Evolutionary conservation across 1,284 basidiomycete genomes (phyloP).

Genomic region (Kwoniella shivajii): DNA sequence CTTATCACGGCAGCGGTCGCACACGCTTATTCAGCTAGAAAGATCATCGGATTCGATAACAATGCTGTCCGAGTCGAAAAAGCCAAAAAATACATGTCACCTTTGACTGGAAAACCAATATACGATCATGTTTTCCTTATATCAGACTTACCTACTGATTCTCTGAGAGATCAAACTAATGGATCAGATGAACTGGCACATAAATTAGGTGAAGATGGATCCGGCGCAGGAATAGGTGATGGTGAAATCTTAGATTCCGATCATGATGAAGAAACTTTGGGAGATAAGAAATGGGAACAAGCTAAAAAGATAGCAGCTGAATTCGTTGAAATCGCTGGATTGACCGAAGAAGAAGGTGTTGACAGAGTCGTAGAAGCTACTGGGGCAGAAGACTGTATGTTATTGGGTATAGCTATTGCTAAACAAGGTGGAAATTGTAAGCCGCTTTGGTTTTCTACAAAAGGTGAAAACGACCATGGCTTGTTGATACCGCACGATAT

Average conservation of each 20-base stretch:
- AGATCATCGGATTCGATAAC: conserved; percentile 63
- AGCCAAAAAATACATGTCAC: conserved; percentile 67
- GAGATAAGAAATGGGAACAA: conserved; percentile 46
- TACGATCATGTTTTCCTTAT: conserved; percentile 47
- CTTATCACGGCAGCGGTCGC: conserved; percentile 56
- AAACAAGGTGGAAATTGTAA: conserved; percentile 61
- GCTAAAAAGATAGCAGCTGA: conserved; percentile 37
- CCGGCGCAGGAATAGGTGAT: conserved; percentile 31
- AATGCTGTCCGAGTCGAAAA: conserved; percentile 79
- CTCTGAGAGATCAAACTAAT: not conserved
- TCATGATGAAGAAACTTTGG: conserved; percentile 28
- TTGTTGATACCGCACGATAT: not conserved
- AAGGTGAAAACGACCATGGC: too few species aligned
- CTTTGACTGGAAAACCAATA: conserved; percentile 43
- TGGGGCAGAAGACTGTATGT: conserved; percentile 65
- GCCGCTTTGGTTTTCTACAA: conserved; percentile 10
- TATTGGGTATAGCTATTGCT: conserved; percentile 61
- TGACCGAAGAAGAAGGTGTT: conserved; percentile 56
- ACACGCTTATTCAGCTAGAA: conserved; percentile 55
- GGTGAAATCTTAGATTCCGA: conserved; percentile 25
- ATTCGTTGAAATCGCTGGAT: conserved; percentile 34
- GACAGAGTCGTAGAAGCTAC: conserved; percentile 66
- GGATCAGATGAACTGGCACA: conserved; percentile 16
- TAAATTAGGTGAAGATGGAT: conserved; percentile 19
- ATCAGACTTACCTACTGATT: conserved; percentile 24